Evolutionary conservation across 2,329 filamentous ascomycete genomes (phyloP).

Genomic region (Escovopsis sp.): DNA sequence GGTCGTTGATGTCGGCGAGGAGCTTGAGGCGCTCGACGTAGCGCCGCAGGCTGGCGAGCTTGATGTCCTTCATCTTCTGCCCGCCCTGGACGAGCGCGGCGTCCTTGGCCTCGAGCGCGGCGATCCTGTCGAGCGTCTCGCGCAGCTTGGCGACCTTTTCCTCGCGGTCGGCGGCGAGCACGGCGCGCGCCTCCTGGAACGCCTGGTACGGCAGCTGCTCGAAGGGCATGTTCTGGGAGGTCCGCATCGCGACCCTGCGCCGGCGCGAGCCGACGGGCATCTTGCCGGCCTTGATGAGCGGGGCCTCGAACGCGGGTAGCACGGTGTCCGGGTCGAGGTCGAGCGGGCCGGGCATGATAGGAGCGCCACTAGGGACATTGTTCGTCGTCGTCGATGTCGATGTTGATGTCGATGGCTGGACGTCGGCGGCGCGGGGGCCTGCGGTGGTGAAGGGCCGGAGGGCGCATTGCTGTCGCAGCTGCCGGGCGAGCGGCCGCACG

Average conservation of each 20-base stretch:
- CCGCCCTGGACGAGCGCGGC: constrained; percentile 45
- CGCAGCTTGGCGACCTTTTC: constrained; percentile 67
- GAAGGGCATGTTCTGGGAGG: constrained; percentile 59
- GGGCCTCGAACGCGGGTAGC: constrained; percentile 37
- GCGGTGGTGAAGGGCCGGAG: constrained; percentile 22
- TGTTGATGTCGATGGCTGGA: constrained; percentile 3
- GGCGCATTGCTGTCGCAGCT: constrained; percentile 29
- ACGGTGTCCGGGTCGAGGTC: constrained; percentile 56
- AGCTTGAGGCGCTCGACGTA: constrained; percentile 73
- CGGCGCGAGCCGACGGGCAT: constrained; percentile 71
- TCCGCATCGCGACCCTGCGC: constrained; percentile 59
- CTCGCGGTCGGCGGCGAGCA: constrained; percentile 64
- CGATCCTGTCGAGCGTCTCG: constrained; percentile 52
- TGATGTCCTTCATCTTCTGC: constrained; percentile 47
- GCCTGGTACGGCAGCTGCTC: constrained; percentile 93
- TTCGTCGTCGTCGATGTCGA: constrained; percentile 11
- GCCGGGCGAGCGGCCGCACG: constrained; percentile 39
- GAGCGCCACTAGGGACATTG: neutral
- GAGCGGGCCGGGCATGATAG: constrained; percentile 7
- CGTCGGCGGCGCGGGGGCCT: constrained; percentile 17
- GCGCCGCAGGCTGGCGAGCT: constrained; percentile 53
- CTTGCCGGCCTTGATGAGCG: constrained; percentile 55
- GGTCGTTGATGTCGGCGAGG: constrained; percentile 86
- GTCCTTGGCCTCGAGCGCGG: constrained; percentile 45
- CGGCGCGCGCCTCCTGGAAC: constrained; percentile 86